phyloP scores from a whole-genome alignment of 768 basidiomycete genomes.

The Harrya chromipes region DNA sequence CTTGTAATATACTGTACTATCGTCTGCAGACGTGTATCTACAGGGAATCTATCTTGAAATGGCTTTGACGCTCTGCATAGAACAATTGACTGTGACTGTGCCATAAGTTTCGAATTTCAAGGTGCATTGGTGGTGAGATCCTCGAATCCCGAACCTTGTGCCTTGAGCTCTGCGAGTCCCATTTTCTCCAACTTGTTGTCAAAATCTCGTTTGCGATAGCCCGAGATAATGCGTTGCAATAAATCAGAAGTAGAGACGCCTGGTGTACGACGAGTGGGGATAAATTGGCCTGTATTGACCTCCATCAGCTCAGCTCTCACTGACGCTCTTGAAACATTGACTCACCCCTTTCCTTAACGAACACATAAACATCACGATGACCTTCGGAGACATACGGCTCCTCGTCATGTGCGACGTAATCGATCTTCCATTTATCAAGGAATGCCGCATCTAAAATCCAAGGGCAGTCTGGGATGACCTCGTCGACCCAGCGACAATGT shows the following conservation, averaged over 20 bases:
- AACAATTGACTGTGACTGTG: not conserved
- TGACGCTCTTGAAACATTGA: not conserved
- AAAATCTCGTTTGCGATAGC: conserved; percentile 81
- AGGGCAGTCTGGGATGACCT: conserved; percentile 86
- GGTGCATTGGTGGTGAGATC: conserved; percentile 1
- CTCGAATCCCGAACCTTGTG: conserved; percentile 42
- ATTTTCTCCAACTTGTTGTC: conserved; percentile 90
- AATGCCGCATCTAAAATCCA: conserved; percentile 87
- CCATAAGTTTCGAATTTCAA: not conserved
- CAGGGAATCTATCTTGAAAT: not conserved
- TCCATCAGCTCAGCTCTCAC: not conserved
- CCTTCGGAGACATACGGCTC: conserved; percentile 79
- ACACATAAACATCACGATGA: conserved; percentile 81
- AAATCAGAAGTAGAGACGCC: conserved; percentile 93
- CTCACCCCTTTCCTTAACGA: conserved; percentile 77
- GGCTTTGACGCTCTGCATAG: not conserved
- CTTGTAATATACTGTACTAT: conserved; percentile 13
- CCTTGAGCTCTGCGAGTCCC: conserved; percentile 70
- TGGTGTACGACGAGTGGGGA: conserved; percentile 93
- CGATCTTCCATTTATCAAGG: conserved; percentile 81
- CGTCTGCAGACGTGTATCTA: not conserved
- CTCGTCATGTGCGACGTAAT: conserved; percentile 98
- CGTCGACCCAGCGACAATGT: conserved; percentile 97
- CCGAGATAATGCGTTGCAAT: conserved; percentile 85
- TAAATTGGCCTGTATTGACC: conserved; percentile 70